Evolutionary conservation across 345 rosid species (phyloP), one percentile per base, ranked within the genome.

Genomic region (Durio zibethinus): DNA sequence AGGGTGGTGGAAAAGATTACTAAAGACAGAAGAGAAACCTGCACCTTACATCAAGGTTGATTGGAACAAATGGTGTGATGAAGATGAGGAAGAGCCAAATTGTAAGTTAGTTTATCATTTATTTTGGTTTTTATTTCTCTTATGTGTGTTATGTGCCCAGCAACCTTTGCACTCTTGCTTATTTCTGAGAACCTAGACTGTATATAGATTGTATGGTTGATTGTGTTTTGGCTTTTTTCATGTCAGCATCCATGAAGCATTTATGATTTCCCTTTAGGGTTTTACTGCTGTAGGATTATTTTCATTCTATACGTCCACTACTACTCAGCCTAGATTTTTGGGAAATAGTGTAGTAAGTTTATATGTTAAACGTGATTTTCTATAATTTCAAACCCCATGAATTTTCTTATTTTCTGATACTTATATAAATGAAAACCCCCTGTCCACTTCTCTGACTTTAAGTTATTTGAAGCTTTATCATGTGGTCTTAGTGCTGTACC

Each of bases 61-160:
- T 82, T 96, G 98, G 98, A 96, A 93, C 79, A 96, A 87, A 83
- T 96, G 99, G 99, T 91, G 97, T n/a, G 99, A 96, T 72, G 99
- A 96, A 83, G 98, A 96, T 66, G 98, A 93, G 20, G 95, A 89
- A 70, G 88, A 87, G 68, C 72, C 82, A 45, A 52, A 75, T 74
- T 87, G 97, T 96, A 87, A 91, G 97, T 85, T 81, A 10, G 36
- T 42, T 12, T 53, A 15, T 18, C 2, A 8, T 77, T 53, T 68
- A 27, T 15, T 70, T 21, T 42, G 35, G 45, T 76, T 38, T 31
- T 33, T 42, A 31, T 12, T 43, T 64, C 38, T 62, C 66, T 48
- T 35, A 52, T 38, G 59, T 63, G 36, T 20, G 61, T 31, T 10
- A 23, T 57, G 33, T 56, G 21, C 67, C 45, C 74, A 7, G 29